Evolutionary conservation across 805 yeast species (phyloP).

Genomic region (Kuraishia piskuri): DNA sequence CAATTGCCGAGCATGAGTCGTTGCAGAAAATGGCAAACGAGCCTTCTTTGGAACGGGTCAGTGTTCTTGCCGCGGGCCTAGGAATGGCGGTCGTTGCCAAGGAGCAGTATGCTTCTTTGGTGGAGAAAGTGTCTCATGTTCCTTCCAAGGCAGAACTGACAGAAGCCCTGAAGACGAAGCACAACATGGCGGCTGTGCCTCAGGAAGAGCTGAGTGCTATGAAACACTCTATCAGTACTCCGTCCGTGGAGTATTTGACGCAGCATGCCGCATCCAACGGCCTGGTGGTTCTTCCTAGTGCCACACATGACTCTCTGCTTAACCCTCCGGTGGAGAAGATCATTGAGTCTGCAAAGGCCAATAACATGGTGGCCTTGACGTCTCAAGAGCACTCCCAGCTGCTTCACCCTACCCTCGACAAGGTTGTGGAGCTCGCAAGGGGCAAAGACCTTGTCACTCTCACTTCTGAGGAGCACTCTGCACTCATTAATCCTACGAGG

Average conservation of each 20-base stretch:
- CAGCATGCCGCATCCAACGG: conserved; percentile 11
- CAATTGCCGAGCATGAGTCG: conserved; percentile 8
- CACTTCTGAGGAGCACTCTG: neutral
- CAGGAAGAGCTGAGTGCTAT: neutral
- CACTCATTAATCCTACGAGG: conserved; percentile 1
- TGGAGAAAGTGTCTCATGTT: neutral
- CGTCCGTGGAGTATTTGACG: conserved; percentile 15
- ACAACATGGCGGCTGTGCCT: neutral
- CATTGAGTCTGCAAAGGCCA: conserved; percentile 6
- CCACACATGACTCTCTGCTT: neutral
- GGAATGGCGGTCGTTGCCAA: neutral
- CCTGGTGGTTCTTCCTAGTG: conserved; percentile 4
- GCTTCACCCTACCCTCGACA: neutral
- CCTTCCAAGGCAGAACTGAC: neutral
- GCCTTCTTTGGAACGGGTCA: conserved; percentile 9
- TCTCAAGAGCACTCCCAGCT: neutral
- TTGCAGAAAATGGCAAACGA: conserved; percentile 6
- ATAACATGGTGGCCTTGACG: neutral
- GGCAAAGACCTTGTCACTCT: neutral
- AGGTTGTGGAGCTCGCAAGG: neutral
- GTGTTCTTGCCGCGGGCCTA: neutral
- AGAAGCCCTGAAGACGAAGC: neutral
- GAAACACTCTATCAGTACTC: conserved; percentile 3
- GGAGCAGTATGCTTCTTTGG: conserved; percentile 2
- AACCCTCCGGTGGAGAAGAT: conserved; percentile 3